phyloP scores from a whole-genome alignment of 2,329 filamentous ascomycete genomes.

The Rhexocercosporidium sp. region DNA sequence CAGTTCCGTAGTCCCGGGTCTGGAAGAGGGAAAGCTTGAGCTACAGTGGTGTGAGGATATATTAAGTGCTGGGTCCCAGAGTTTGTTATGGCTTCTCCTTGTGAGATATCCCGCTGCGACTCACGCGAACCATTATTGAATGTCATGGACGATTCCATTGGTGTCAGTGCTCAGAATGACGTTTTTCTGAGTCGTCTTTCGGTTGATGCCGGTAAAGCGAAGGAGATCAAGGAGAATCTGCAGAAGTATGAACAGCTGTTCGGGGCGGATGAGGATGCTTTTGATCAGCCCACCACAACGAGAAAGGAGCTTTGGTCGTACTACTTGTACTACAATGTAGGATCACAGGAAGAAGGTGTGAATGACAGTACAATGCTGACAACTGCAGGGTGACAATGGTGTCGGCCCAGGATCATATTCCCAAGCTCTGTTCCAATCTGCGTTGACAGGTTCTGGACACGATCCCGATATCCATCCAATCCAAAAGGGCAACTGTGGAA shows the following conservation, averaged over 20 bases:
- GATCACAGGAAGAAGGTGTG: background rate
- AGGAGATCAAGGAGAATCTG: slow-evolving; percentile 32
- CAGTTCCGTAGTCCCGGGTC: background rate
- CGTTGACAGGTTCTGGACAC: slow-evolving; percentile 45
- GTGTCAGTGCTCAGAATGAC: slow-evolving; percentile 17
- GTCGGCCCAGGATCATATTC: slow-evolving; percentile 49
- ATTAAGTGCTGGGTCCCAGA: background rate
- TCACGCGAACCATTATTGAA: background rate
- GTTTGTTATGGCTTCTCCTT: slow-evolving; percentile 3
- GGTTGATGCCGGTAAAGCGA: slow-evolving; percentile 19
- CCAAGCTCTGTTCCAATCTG: slow-evolving; percentile 49
- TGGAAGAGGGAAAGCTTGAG: background rate
- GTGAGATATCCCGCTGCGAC: background rate
- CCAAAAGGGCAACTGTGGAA: slow-evolving; percentile 34
- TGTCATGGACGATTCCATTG: slow-evolving; percentile 19
- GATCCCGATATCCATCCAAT: slow-evolving; percentile 44
- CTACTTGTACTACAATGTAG: slow-evolving; percentile 50
- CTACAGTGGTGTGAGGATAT: slow-evolving; percentile 3
- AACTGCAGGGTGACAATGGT: slow-evolving; percentile 45
- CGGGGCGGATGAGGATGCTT: slow-evolving; percentile 44
- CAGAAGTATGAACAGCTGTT: slow-evolving; percentile 45
- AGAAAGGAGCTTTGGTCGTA: slow-evolving; percentile 50
- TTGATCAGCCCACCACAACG: slow-evolving; percentile 47
- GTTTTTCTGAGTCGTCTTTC: background rate
- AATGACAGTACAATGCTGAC: background rate